These are phyloP conservation scores for Talaromyces sp. DNA, from an alignment of 2,329 filamentous ascomycete species.

Conservation along the genomic window DNA sequence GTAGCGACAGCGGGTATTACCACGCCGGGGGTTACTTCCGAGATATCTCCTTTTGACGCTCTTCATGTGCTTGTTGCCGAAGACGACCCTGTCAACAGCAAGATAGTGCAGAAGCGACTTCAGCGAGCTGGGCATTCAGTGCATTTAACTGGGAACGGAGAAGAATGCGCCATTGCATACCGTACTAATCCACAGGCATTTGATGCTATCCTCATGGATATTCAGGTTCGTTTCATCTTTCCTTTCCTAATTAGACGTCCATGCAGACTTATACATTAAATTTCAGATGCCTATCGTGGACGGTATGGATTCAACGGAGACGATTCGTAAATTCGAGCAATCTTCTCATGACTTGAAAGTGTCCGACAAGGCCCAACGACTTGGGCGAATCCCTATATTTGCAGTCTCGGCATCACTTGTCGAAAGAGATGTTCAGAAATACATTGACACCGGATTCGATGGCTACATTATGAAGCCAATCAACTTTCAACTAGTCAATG, in stretches of 20 bases:
- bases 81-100: conserved; percentile 82
- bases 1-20: neutral
- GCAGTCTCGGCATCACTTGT: conserved; percentile 79
- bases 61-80: conserved; percentile 68
- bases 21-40: neutral
- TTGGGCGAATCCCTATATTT: conserved; percentile 71
- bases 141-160: conserved; percentile 70
- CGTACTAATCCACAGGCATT: conserved; percentile 58
- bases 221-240: conserved; percentile 58
- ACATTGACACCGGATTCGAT: conserved; percentile 75
- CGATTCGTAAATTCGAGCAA: conserved; percentile 71
- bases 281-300: conserved; percentile 85
- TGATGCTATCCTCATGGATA: conserved; percentile 85
- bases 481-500: conserved; percentile 68
- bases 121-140: conserved; percentile 71
- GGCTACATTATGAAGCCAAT: conserved; percentile 89
- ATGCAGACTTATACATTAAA: conserved; percentile 3
- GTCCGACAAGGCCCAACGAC: conserved; percentile 55
- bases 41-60: neutral
- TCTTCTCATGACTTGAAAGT: conserved; percentile 46
- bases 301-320: conserved; percentile 72
- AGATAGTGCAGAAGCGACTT: conserved; percentile 71
- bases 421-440: conserved; percentile 63
- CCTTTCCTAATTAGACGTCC: neutral
- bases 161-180: conserved; percentile 72